Evolutionary conservation across 768 basidiomycete species (phyloP).

Genomic region (Russula sp.): DNA sequence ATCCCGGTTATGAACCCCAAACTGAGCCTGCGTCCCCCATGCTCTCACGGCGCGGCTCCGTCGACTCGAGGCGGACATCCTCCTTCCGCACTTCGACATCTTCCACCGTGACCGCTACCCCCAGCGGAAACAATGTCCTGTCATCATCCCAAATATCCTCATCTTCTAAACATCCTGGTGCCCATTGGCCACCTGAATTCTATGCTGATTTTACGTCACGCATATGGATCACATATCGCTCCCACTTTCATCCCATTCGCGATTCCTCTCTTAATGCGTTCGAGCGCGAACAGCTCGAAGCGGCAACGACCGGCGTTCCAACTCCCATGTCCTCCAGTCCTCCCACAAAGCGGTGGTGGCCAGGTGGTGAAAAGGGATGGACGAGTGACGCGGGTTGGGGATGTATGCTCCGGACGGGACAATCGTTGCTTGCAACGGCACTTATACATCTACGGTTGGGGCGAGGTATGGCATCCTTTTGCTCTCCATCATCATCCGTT

Average conservation of each 20-base stretch:
- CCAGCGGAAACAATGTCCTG: slow-evolving; percentile 28
- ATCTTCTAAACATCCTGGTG: slow-evolving; percentile 26
- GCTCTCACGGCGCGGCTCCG: slow-evolving; percentile 34
- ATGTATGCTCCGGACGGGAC: slow-evolving; percentile 86
- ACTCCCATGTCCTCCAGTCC: slow-evolving; percentile 33
- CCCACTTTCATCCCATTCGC: slow-evolving; percentile 76
- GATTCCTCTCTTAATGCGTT: slow-evolving; percentile 48
- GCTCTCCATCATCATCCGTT: neutral
- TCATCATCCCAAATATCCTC: slow-evolving; percentile 30
- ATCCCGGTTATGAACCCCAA: slow-evolving; percentile 61
- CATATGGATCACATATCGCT: slow-evolving; percentile 90
- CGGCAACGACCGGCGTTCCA: slow-evolving; percentile 16
- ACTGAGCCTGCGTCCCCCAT: slow-evolving; percentile 23
- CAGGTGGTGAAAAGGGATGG: slow-evolving; percentile 68
- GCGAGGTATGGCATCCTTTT: slow-evolving; percentile 44
- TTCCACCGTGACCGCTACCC: slow-evolving; percentile 31
- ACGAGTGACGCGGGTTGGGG: slow-evolving; percentile 87
- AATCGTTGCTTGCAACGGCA: slow-evolving; percentile 76
- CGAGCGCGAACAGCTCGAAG: slow-evolving; percentile 31
- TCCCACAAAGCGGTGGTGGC: slow-evolving; percentile 56
- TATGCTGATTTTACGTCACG: slow-evolving; percentile 85
- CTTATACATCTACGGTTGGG: slow-evolving; percentile 72
- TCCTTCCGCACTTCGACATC: slow-evolving; percentile 43
- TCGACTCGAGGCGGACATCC: slow-evolving; percentile 40
- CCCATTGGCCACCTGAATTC: slow-evolving; percentile 70